phyloP scores from a whole-genome alignment of 768 basidiomycete species.

The Daedalea quercina region DNA sequence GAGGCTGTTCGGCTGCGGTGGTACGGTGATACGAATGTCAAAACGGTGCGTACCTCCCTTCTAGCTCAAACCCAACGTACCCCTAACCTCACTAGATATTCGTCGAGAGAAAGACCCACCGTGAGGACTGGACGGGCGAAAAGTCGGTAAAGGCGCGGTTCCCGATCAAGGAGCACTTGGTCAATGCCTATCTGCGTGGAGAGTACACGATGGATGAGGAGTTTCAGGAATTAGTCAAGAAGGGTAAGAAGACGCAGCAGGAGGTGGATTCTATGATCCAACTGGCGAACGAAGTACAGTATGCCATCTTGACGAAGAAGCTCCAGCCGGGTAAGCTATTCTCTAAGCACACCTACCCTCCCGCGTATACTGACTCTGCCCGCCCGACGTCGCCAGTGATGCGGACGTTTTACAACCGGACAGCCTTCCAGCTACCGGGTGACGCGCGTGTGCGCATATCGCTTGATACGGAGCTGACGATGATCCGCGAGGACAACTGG shows the following conservation, averaged over 20 bases:
- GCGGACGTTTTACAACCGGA: constrained; percentile 97
- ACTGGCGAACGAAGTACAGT: constrained; percentile 96
- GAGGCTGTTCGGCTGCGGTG: constrained; percentile 94
- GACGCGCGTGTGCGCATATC: constrained; percentile 99
- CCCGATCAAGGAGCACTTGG: constrained; percentile 87
- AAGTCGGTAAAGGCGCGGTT: constrained; percentile 98
- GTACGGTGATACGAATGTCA: constrained; percentile 87
- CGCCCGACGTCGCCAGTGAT: constrained; percentile 53
- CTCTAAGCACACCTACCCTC: too few relatives aligned
- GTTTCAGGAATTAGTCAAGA: constrained; percentile 78
- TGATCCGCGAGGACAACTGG: constrained; percentile 97
- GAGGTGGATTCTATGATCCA: constrained; percentile 95
- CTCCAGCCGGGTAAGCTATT: constrained; percentile 66
- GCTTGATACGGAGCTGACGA: constrained; percentile 91
- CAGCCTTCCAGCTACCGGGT: constrained; percentile 97
- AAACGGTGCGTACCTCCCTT: constrained; percentile 37
- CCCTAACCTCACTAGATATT: constrained; percentile 50
- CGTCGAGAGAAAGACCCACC: constrained; percentile 85
- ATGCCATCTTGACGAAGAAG: constrained; percentile 75
- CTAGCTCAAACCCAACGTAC: neutral
- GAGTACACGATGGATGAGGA: constrained; percentile 92
- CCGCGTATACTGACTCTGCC: neutral
- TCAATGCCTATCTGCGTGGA: constrained; percentile 86
- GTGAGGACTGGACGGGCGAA: constrained; percentile 99
- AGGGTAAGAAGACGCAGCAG: constrained; percentile 87